Evolutionary conservation across 73 alveolate species (phyloP).

Genomic region (Tetrahymena elliotti): DNA sequence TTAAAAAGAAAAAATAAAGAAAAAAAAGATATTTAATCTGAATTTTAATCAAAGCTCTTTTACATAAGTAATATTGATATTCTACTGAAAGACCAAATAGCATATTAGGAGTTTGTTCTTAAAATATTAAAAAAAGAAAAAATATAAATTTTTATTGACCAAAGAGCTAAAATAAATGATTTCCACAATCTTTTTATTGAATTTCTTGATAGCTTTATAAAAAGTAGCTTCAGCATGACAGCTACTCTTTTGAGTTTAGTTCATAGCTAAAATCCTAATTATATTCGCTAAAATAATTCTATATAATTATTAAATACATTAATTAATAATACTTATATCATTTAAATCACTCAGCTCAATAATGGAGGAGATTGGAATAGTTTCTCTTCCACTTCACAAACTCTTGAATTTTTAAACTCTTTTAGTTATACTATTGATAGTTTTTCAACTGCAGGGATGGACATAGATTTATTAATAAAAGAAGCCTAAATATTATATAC

Average conservation of each 20-base stretch:
- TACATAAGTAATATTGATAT: not conserved
- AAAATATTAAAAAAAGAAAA: not conserved
- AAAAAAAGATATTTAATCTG: not conserved
- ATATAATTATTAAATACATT: not conserved
- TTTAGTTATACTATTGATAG: not conserved
- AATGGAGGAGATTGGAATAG: not conserved
- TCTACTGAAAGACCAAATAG: not conserved
- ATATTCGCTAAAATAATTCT: not conserved
- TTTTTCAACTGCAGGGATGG: not conserved
- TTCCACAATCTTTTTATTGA: not conserved
- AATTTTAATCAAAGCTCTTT: not conserved
- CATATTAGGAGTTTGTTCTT: not conserved
- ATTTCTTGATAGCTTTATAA: not conserved
- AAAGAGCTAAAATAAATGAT: not conserved
- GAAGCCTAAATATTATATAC: not conserved
- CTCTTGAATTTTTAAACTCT: not conserved
- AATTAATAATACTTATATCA: not conserved
- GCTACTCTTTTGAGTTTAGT: not conserved
- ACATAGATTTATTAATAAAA: not conserved
- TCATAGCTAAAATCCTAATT: not conserved
- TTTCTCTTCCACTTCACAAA: not conserved
- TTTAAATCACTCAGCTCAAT: not conserved
- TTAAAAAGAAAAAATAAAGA: not conserved
- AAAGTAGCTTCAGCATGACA: not conserved
- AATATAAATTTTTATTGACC: not conserved